Base-by-base conservation (phyloP, 805 yeast species). In the Lachancea meyersii region DNA sequence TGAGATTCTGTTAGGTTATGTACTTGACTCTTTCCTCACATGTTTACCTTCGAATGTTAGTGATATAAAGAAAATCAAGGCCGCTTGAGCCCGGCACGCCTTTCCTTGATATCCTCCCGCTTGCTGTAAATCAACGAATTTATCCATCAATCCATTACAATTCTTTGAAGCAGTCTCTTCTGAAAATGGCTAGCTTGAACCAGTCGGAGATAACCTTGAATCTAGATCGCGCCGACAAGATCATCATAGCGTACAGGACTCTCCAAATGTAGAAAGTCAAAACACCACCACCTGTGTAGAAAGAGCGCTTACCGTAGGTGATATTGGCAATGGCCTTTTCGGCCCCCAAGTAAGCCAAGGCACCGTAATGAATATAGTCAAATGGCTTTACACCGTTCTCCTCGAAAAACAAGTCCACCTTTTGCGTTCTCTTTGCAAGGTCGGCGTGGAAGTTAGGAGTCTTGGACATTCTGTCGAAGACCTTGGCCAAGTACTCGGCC, bases 321-420 rank as follows among this genome's bases (percentile, higher is more conserved):
- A 89, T 75, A 65, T 89, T 95, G 28, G 97, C 97, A 58, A 88
- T 91, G 41, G 97, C 97, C 66, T 80, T 79, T 66, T 89, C 97
- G 32, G 86, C 76, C 55, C 97, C 97, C 64, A 88, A 79, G 70
- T 88, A 88, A 24, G 96, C 96, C 52, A 88, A 74, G 13, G 96
- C 81, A 68, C 97, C 97, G 68, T 80, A 86, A 71, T 88, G 95
- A 40, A 80, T 69, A 71, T 89, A 88, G 55, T 75, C 75, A 70
- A 88, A 88, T 47, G 85, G 82, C 63, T 73, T 75, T 56, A 68
- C 57, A 46, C 73, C 76, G 49, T 72, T 69, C 57, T 74, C 73
- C 45, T 65, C 64, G 46, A 71, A 61, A 22, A 73, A 48, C 31
- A 71, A 58, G 46, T 68, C 72, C 23, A 64, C 60, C 43, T 65